Evolutionary conservation across 2,329 filamentous ascomycete species (phyloP), one percentile per base, ranked within the genome.

Genomic region (Colletotrichum spaethianum): DNA sequence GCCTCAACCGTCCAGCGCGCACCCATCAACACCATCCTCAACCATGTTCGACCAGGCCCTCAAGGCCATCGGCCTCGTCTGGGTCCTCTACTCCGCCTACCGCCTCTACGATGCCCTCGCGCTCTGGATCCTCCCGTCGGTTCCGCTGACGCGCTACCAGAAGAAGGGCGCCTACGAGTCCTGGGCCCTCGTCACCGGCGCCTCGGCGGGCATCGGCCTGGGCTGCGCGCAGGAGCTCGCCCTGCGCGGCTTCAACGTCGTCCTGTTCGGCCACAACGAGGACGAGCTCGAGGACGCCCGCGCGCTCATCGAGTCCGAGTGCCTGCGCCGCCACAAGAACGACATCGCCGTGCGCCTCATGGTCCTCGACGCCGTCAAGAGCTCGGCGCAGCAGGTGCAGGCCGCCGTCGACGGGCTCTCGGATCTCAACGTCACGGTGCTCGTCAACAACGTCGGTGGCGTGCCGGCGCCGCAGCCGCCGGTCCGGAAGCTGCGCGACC

Each of bases 391-490:
- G 53, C 76, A 78, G 53, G 75, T 80, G 53, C 73, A 77, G 28
- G 70, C 69, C 46, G 74, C 75, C 23, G 72, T 78, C 55, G 72
- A 77, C 28, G 73, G 69, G 36, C 73, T 75, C 31, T 70, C 78
- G 46, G 72, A 73, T 53, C 66, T 80, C 16, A 68, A 77, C 31
- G 69, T 82, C 26, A 77, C 78, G 33, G 77, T 82, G 33, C 77
- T 82, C 2, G 74, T 82, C 70, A 82, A 81, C 76, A 81, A 81
- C 72, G 77, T 80, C 66, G 80, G 79, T 67, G 77, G 77, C 38
- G 75, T 73, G 60, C 76, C 78, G 38, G 70, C 79, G 64, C 70
- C 73, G 64, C 67, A 67, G 72, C 78, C 77, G 31, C 72, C 76
- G 33, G 77, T 80, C 74, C 77, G 78, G 53, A 64, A 67, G 63